These are phyloP conservation scores for Jimgerdemannia lactiflua DNA, from an alignment of 192 early-diverging fungal genomes.

Conservation along the genomic window DNA sequence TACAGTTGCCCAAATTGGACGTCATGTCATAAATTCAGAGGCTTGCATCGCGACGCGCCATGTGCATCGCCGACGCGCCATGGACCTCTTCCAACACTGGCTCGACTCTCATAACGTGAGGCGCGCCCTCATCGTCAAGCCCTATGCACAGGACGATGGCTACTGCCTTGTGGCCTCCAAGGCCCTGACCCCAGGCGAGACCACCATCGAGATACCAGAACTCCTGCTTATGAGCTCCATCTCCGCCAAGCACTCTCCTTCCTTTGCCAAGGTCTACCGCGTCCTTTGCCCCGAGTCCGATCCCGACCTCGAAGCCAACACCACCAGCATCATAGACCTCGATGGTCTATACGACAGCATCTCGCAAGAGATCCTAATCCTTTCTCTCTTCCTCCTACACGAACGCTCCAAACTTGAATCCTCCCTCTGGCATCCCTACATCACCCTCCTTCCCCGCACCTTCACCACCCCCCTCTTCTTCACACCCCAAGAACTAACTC, in stretches of 20 bases:
- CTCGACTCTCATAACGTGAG: background rate
- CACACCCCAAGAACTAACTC: background rate
- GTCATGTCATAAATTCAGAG: too few species aligned
- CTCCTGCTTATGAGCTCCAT: background rate
- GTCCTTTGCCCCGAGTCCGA: background rate
- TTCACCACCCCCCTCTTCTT: background rate
- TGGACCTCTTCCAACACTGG: slow-evolving; percentile 1
- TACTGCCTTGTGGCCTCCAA: background rate
- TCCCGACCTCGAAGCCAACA: background rate
- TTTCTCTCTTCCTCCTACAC: background rate
- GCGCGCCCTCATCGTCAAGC: background rate
- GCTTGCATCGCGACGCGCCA: too few species aligned
- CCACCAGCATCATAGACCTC: background rate
- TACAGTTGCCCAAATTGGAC: too few species aligned
- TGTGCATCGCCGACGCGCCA: background rate
- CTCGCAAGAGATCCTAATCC: background rate
- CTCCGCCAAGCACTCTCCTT: background rate
- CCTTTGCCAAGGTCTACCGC: background rate
- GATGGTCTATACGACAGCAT: background rate
- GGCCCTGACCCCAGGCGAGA: background rate
- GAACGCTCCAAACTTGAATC: slow-evolving; percentile 1
- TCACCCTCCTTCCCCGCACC: background rate
- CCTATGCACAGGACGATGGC: background rate
- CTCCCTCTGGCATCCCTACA: slow-evolving; percentile 4
- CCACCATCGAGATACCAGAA: background rate